Percentiles rank a stretch among this genome's conserved stretches.
Evolutionary conservation across 2,329 filamentous ascomycete genomes (phyloP).

Genomic region (Camillea tinctor): DNA sequence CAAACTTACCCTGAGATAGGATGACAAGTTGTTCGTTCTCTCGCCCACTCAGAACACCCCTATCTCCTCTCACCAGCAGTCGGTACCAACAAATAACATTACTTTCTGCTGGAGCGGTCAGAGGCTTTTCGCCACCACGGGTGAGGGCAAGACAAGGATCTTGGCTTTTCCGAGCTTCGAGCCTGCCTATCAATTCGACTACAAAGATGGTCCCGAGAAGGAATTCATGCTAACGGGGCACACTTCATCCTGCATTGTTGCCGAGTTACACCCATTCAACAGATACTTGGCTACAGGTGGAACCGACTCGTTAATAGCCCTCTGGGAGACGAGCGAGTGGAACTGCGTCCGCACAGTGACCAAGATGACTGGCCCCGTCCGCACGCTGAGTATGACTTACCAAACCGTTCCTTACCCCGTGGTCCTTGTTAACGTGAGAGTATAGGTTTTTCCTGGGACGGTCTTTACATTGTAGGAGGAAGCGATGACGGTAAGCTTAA

Average conservation of each 20-base stretch:
- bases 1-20: conserved; percentile 37
- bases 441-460: conserved; percentile 73
- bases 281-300: conserved; percentile 73
- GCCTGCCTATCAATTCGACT: conserved; percentile 51
- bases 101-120: conserved; percentile 71
- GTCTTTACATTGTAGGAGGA: conserved; percentile 70
- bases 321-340: conserved; percentile 80
- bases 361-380: conserved; percentile 66
- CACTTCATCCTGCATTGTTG: conserved; percentile 68
- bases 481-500: conserved; percentile 63
- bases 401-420: neutral
- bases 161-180: conserved; percentile 65
- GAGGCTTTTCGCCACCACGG: conserved; percentile 69
- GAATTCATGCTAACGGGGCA: conserved; percentile 69
- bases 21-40: conserved; percentile 61
- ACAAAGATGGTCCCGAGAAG: conserved; percentile 40
- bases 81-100: conserved; percentile 68
- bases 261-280: conserved; percentile 69
- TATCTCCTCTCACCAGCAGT: conserved; percentile 59
- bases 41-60: conserved; percentile 58
- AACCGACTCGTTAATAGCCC: conserved; percentile 69
- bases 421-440: conserved; percentile 21
- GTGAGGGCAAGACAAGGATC: conserved; percentile 69
- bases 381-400: conserved; percentile 55
- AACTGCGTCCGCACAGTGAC: conserved; percentile 71